Base-by-base conservation (phyloP, 2,329 filamentous ascomycete species). In the Balansia obtecta region DNA sequence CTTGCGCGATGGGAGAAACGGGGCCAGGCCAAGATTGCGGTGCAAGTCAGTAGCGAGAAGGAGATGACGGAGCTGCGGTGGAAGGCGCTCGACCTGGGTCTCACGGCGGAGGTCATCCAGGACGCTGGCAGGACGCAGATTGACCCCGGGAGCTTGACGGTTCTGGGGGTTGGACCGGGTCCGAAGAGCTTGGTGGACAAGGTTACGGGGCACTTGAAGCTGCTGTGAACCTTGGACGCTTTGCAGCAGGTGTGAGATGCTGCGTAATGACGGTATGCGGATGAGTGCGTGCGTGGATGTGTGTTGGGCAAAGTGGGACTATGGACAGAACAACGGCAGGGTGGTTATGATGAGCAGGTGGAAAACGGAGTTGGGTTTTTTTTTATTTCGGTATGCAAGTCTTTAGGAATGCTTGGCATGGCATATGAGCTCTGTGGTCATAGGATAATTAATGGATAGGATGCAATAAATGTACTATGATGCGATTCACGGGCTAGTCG, bases 121-220 rank as follows among this genome's bases (percentile, higher is more conserved):
- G 93, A 98, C 69, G 93, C 93, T n/a, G 93, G 93, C 13, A 80
- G 93, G 54, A 98, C 93, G 44, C 93, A 98, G 77, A 97, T 98
- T 67, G 90, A 89, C 48, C 83, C 86, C 42, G 91, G 93, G 16
- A 96, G 89, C 66, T 78, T 88, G 65, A 98, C 93, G 0, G 93
- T 98, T 41, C 72, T 98, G 48, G 93, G 93, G 1, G 82, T 91
- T 49, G 83, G 83, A 0, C 83, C 83, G 2, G 91, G 85, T 27
- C 91, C 91, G 0, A 90, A 85, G 74, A 90, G 86, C 60, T 72
- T 90, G 51, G 83, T 98, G 46, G 88, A 98, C 65, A 72, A 84
- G 66, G 82, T 98, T 54, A 95, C 90, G 5, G 88, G 88, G 1
- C 75, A 83, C 53, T 70, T 96, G 68, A 95, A 93, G 76, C 68